Percentiles rank a stretch among this genome's conserved stretches.
phyloP scores from a whole-genome alignment of 208 protist genomes.

The Phytomonas sp. region DNA sequence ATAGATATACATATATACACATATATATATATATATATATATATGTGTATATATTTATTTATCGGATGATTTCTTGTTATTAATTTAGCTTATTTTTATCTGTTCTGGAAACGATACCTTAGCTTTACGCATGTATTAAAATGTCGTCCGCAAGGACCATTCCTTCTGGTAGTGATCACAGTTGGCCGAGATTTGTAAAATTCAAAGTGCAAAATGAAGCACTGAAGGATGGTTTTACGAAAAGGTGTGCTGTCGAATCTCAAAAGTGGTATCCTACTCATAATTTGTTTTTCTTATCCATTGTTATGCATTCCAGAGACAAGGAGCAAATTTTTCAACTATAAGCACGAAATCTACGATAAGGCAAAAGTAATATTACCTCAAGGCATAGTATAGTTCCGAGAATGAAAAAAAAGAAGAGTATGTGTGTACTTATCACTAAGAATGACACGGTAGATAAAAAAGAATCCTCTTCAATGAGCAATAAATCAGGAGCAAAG shows the following conservation, averaged over 20 bases:
- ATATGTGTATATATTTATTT: constrained; percentile 1
- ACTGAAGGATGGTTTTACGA: neutral
- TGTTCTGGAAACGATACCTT: neutral
- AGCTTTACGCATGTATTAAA: neutral
- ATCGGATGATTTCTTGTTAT: neutral
- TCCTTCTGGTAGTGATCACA: neutral
- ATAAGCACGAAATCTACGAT: neutral
- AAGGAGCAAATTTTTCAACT: neutral
- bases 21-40: constrained; percentile 1
- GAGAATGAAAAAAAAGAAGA: neutral
- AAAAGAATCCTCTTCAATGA: neutral
- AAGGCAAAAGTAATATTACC: neutral
- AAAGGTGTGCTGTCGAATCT: neutral
- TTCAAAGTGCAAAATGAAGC: neutral
- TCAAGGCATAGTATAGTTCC: neutral
- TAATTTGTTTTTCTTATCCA: neutral
- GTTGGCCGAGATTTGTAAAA: too few species aligned
- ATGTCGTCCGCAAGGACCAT: neutral
- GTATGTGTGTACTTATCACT: neutral
- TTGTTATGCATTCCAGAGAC: too few species aligned
- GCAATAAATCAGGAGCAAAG: neutral
- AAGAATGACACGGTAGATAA: neutral
- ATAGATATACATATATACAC: neutral
- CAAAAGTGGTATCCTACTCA: neutral
- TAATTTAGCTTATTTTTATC: constrained; percentile 1